Base-by-base conservation (phyloP, 306 rosid genomes). In the Quercus gilva region DNA sequence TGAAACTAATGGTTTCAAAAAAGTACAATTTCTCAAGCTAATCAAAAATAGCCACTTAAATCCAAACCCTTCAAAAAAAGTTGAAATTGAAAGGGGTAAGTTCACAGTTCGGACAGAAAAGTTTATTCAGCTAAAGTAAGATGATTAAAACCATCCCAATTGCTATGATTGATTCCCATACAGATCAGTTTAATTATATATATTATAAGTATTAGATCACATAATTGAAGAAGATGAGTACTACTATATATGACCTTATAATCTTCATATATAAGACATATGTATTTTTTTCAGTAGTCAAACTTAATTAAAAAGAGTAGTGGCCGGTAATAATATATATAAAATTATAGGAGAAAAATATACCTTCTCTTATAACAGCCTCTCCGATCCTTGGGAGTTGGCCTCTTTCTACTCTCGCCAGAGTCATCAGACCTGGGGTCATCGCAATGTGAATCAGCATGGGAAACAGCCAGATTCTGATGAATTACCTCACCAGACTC, bases 291-390 rank as follows among this genome's bases (percentile, higher is more conserved):
- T 41, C 12, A 4, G 35, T 35, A 5, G 8, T 35, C 41, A 35
- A 8, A 41, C 53, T 49, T 49, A 49, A 49, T 49, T 49, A 10
- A 49, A 49, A 49, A 3, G 53, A 49, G 53, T 49, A 17, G 53
- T 49, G 17, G 17, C 45, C 12, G 45, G 14, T 49, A 49, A 49
- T 49, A 49, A 13, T 12, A 49, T 3, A 11, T 45, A 49, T 12
- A 49, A 7, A 37, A 41, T 41, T 41, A 77, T 73, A 28, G 25
- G 11, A 52, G 26, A 28, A 14, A 76, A 12, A 10, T 25, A 57
- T 58, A 94, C 98, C 97, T 94, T 86, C 94, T 79, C 84, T 91
- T 91, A 77, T 91, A 91, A 75, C 92, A 84, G 3, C 94, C 97
- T 84, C 92, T 85, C 33, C 88, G 87, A 81, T 87, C 85, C 81